phyloP scores from a whole-genome alignment of 495 filamentous ascomycete genomes.

The Xylaria intraflava region DNA sequence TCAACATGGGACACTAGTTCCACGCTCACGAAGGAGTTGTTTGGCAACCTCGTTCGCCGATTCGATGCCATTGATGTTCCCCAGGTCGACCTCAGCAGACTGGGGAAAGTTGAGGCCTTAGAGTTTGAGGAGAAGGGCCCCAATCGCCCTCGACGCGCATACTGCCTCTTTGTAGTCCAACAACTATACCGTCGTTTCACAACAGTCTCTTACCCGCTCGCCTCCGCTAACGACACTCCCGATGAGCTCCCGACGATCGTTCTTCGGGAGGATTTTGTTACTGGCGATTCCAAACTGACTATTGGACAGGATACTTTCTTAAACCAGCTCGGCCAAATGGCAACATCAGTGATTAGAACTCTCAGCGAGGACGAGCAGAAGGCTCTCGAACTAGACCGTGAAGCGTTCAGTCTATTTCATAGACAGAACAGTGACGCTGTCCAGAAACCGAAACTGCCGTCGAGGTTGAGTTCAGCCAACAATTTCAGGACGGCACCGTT shows the following conservation, averaged over 20 bases:
- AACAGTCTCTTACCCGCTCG: neutral
- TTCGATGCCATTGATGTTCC: conserved; percentile 12
- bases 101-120: conserved; percentile 1
- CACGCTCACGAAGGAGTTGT: conserved; percentile 18
- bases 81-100: conserved; percentile 8
- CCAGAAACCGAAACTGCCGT: neutral
- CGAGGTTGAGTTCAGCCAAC: conserved; percentile 10
- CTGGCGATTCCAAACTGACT: neutral
- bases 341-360: conserved; percentile 19
- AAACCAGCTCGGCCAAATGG: conserved; percentile 20
- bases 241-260: neutral
- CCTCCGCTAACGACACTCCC: neutral
- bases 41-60: neutral
- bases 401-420: conserved; percentile 33
- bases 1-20: neutral
- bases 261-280: conserved; percentile 10
- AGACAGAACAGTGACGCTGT: neutral
- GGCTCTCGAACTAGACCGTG: conserved; percentile 15
- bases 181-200: conserved; percentile 28
- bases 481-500: conserved; percentile 23
- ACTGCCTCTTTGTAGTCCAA: conserved; percentile 19
- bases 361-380: conserved; percentile 22
- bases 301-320: conserved; percentile 18
- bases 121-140: neutral
- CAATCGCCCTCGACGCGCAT: conserved; percentile 11